A percentile compares a stretch with the other conserved stretches of the same genome.
Evolutionary conservation across 2,329 filamentous ascomycete species (phyloP).

Genomic region (Emericellopsis cladophorae): DNA sequence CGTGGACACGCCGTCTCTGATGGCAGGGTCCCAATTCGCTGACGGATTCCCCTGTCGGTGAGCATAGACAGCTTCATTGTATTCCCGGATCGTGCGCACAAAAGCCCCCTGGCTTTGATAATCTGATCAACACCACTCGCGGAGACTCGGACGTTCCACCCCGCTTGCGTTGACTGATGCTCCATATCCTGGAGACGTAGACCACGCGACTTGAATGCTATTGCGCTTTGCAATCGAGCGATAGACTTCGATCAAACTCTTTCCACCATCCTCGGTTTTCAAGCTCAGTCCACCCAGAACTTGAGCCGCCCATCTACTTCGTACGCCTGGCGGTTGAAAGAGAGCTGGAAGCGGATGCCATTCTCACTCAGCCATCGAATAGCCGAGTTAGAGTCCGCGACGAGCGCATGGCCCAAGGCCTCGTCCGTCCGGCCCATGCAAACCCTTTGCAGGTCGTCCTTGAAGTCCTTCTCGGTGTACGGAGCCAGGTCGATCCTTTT

Average conservation of each 20-base stretch:
- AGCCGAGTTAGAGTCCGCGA: conserved; percentile 35
- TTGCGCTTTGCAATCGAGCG: conserved; percentile 24
- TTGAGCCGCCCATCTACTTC: conserved; percentile 45
- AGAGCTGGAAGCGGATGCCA: conserved; percentile 45
- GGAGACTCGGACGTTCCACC: conserved; percentile 30
- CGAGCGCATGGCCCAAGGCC: conserved; percentile 30
- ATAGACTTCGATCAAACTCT: conserved; percentile 41
- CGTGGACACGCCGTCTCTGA: conserved; percentile 50
- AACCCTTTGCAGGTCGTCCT: conserved; percentile 40
- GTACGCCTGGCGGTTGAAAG: conserved; percentile 55
- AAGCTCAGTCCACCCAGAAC: conserved; percentile 55
- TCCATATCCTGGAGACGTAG: conserved; percentile 50
- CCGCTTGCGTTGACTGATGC: conserved; percentile 44
- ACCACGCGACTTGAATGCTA: conserved; percentile 35
- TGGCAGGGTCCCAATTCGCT: conserved; percentile 41
- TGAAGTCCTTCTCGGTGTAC: conserved; percentile 43
- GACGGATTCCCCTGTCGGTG: conserved; percentile 29
- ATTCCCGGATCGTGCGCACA: conserved; percentile 36
- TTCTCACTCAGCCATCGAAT: conserved; percentile 42
- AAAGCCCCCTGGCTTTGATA: conserved; percentile 25
- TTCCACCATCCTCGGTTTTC: conserved; percentile 45
- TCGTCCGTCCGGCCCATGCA: conserved; percentile 39
- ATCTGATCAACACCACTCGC: no score
- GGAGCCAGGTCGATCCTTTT: conserved; percentile 42
- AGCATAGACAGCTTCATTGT: conserved; percentile 42